phyloP scores from a whole-genome alignment of 2,329 filamentous ascomycete genomes.

The Helicocarpus griseus region DNA sequence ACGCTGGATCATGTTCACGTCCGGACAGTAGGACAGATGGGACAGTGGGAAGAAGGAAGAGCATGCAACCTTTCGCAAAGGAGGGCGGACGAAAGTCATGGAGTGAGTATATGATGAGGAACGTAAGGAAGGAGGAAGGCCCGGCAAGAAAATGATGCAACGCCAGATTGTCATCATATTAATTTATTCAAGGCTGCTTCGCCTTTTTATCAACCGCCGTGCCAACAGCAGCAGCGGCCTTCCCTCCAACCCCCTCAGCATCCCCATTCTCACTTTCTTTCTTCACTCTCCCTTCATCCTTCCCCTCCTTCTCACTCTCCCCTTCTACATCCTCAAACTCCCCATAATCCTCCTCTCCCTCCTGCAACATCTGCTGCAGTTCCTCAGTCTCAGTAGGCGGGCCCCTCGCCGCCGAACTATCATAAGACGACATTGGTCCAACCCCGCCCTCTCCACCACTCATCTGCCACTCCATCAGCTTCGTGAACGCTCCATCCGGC shows the following conservation, averaged over 20 bases:
- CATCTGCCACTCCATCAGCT: constrained; percentile 98
- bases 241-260: neutral
- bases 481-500: constrained; percentile 75
- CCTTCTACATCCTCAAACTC: constrained; percentile 23
- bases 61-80: too few relatives aligned
- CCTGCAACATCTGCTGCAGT: constrained; percentile 36
- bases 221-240: neutral
- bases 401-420: constrained; percentile 16
- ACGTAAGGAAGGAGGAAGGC: too few relatives aligned
- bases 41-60: too few relatives aligned
- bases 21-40: too few relatives aligned
- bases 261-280: too few relatives aligned
- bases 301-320: constrained; percentile 8
- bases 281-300: too few relatives aligned
- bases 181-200: neutral
- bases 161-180: neutral
- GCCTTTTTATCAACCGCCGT: neutral
- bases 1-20: too few relatives aligned
- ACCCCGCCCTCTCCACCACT: constrained; percentile 58
- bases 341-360: constrained; percentile 23
- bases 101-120: too few relatives aligned
- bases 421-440: constrained; percentile 1
- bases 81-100: too few relatives aligned
- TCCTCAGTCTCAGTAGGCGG: constrained; percentile 41
- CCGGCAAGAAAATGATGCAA: neutral